Percentiles rank a stretch among this genome's conserved stretches.
Evolutionary conservation across 148 eudicot species (phyloP).

Genomic region (Rhododendron ferrugineum): DNA sequence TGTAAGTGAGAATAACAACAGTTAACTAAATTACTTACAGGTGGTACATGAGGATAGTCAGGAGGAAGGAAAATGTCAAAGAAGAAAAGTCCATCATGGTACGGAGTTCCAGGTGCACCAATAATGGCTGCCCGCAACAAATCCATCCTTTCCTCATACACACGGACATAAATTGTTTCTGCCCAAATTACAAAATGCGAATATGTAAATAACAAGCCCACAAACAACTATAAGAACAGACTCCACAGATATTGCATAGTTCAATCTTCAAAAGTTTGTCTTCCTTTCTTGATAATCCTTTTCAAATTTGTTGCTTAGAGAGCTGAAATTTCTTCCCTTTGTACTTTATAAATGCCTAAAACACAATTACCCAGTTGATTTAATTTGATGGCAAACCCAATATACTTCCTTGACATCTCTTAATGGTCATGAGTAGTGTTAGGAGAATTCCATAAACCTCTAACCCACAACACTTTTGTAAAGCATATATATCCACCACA

Average conservation of each 20-base stretch:
- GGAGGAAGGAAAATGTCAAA: conserved; percentile 85
- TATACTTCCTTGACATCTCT: background rate
- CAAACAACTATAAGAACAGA: background rate
- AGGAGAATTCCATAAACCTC: background rate
- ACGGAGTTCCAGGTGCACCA: conserved; percentile 93
- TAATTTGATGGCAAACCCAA: background rate
- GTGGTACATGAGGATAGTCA: conserved; percentile 89
- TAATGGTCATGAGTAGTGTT: background rate
- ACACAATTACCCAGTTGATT: background rate
- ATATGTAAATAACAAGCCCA: background rate
- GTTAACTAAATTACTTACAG: conserved; percentile 47
- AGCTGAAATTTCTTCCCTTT: background rate
- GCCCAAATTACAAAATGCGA: conserved; percentile 15
- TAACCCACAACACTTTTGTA: background rate
- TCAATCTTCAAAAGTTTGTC: background rate
- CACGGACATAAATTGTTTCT: conserved; percentile 80
- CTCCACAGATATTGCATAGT: background rate
- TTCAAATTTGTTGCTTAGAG: background rate
- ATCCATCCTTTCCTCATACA: conserved; percentile 93
- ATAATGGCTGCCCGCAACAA: conserved; percentile 73
- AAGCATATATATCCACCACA: background rate
- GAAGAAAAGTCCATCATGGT: conserved; percentile 87
- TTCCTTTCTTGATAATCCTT: background rate
- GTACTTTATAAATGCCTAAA: background rate
- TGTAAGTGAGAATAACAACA: background rate